Base-by-base conservation (phyloP, 2,329 filamentous ascomycete species). In the Aspergillus jensenii region DNA sequence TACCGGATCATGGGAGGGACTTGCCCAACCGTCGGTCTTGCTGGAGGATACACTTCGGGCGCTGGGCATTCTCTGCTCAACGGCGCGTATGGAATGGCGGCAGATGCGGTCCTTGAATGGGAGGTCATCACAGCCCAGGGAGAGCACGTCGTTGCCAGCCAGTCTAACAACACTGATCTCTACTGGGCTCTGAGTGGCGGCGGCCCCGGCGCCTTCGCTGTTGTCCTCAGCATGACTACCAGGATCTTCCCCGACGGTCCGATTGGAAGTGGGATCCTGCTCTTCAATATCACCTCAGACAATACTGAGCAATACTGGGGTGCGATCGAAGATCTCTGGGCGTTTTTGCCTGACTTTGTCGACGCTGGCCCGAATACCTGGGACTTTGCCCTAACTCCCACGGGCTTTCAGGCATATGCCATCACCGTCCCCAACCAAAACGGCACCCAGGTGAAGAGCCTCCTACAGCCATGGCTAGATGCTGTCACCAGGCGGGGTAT, bases 131-230 rank as follows among this genome's bases (percentile, higher is more conserved):
- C 33, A 37, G 33, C 33, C 12, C 33, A 37, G 11, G 33, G 33
- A 37, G 12, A 37, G 33, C 33, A 37, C 33, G 2, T 37, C 12
- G 5, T 37, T 15, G 33, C 33, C 33, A 37, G 33, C 2, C 33
- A 37, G 33, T 37, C 33, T 6, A 37, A 73, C 39, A 77, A 83
- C 56, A 33, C 72, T 1, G 81, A 83, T 50, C 69, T 84, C 3
- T 83, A 78, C 70, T 82, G 78, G 78, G 81, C 80, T 2, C 71
- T 83, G 31, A 70, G 77, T 14, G 81, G 81, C 21, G 81, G 78
- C 25, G 79, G 63, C 6, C 59, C 63, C 6, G 64, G 65, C n/a
- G 61, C 61, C 1, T 66, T 61, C 46, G 61, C 52, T 19, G 41
- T 63, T 6, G 50, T 66, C 6, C 58, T 47, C 3, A 47, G 33